Evolutionary conservation across 805 yeast species (phyloP), one percentile per base, ranked within the genome.

Genomic region (Saccharomycopsis fibuligera): DNA sequence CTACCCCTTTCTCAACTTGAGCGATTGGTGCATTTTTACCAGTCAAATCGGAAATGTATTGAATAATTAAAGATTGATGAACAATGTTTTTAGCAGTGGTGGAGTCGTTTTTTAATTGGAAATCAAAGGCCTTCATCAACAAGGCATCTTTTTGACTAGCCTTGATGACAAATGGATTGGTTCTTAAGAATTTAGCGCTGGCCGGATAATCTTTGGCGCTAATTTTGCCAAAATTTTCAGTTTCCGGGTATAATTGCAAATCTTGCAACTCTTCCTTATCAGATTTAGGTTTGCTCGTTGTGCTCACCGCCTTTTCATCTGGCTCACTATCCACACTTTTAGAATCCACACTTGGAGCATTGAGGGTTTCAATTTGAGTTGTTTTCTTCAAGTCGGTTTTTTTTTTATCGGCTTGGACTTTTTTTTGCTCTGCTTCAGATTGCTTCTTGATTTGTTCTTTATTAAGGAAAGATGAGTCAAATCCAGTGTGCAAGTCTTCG

Each of bases 401-500:
- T 1, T 61, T 60, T 55, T 24, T 45, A 54, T 41, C 16, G 56
- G 57, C 67, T 4, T 60, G 58, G n/a, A 66, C 68, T 56, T 81
- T 84, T 63, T 88, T 87, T 61, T 88, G 63, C 56, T 86, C 78
- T 0, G 96, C 83, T 38, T 86, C 78, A 14, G 55, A 46, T 25
- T 49, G 41, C 21, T 42, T 49, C 30, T 52, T 49, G 25, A 52
- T 41, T 36, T 49, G 14, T 10, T 49, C 54, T 25, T 49, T 49
- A 37, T 52, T 52, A n/a, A 51, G 49, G 39, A 49, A 47, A 21
- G 44, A 52, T 4, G 50, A 52, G 62, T 91, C 95, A 71, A 87
- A 93, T 0, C 96, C 98, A 12, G 93, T 88, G 57, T 80, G 93
- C 36, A 89, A 75, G 65, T 91, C 99, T 14, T 90, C 98, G 45